Evolutionary conservation across 23 red algal species (phyloP), one percentile per base, ranked within the genome.

Genomic region (Cyanidiococcus yangmingshanensis): DNA sequence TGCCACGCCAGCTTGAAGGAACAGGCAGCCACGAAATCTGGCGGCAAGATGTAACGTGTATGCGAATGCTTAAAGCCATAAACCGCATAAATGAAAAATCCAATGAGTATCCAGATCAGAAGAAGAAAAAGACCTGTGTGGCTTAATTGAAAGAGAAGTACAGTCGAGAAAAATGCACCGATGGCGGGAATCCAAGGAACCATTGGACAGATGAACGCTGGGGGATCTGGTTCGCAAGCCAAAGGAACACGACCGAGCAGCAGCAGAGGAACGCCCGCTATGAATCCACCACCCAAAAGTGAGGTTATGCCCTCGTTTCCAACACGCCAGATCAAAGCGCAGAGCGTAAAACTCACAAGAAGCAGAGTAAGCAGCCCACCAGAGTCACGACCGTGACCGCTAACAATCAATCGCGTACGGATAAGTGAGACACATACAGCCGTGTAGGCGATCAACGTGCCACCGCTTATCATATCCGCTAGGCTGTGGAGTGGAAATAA

Each of bases 371-470:
- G 63, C 12, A 71, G 63, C 3, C 21, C 32, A 35, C n/a, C 21
- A 35, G 63, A 25, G 63, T 71, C 63, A 29, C 63, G 63, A 30
- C 63, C 63, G 32, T 71, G 63, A 71, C 63, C 63, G 27, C 63
- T 71, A 7, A 71, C 63, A 30, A 71, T 71, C 3, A 71, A 29
- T 35, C 90, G 80, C 12, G 83, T 85, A 33, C 79, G 36, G 30
- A 95, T 34, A n/a, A 95, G 58, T 37, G 90, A 38, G 17, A 84
- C 32, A 76, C 87, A 88, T 0, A 85, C 87, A 2, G 90, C 83
- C 38, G 87, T 68, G 39, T 89, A 89, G 3, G 90, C 90, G 26
- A 95, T 75, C 26, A 95, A 76, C n/a, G 90, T 89, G 27, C 85
- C 90, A 24, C 80, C 90, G 29, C 79, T 84, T 21, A 95, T 86